Base-by-base conservation (phyloP, 2,329 filamentous ascomycete genomes). In the Pestalotiopsis fici region DNA sequence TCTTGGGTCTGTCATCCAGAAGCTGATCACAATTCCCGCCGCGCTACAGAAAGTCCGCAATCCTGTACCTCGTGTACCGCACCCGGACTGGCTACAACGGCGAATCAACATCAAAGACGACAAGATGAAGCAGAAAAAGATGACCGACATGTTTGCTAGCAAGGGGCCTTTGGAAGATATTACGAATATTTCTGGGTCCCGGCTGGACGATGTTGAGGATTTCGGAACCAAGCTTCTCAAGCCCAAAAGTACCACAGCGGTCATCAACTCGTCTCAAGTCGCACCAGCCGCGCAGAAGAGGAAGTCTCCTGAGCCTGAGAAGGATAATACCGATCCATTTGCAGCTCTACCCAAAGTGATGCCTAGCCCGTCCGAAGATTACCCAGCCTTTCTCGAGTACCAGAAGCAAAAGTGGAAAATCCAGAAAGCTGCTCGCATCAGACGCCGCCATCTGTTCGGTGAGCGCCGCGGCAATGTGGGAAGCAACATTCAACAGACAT, bases 351-450 rank as follows among this genome's bases (percentile, higher is more conserved):
- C 96, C 0, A 88, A 91, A 69, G 86, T 88, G 55, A 97, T 97
- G 92, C 95, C 96, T 1, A 88, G 87, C 27, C 92, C 96, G 23
- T 93, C 90, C 0, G 90, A 96, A 61, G 92, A 99, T 78, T 99
- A 99, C 73, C 83, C 89, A 21, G 93, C 89, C 0, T 99, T 97
- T 84, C 79, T 99, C 65, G 87, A 92, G 75, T 98, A 98, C 75
- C 96, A 99, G 78, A 99, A 99, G 80, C 90, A 95, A 82, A 99
- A 99, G 80, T 99, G 96, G 96, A 98, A 95, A 82, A 91, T 98
- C 47, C 96, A 99, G 78, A 97, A 94, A 76, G 92, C 97, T 77
- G 94, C 95, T 39, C 90, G 96, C 25, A 86, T 91, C 68, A 90
- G 95, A 56, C 88, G 97, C 70, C 89, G 95, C 61, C 96, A 99